These are phyloP conservation scores for Russula lepida DNA, from an alignment of 768 basidiomycete genomes.

Conservation along the genomic window DNA sequence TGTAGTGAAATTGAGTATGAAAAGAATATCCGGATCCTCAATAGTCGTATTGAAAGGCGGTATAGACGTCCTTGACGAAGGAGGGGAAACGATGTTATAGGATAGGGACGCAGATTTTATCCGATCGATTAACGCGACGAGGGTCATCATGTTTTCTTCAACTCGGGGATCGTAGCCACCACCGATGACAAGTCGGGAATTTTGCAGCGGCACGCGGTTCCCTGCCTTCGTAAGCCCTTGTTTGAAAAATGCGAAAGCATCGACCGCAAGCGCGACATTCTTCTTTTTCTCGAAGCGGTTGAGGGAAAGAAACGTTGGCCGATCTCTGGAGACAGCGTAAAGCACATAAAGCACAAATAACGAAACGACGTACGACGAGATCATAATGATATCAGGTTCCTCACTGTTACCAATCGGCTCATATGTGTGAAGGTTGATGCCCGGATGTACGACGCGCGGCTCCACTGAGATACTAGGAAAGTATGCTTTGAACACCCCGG, in stretches of 20 bases:
- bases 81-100: slow-evolving; percentile 48
- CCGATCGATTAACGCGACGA: slow-evolving; percentile 52
- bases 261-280: slow-evolving; percentile 73
- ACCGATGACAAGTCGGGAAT: slow-evolving; percentile 67
- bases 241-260: slow-evolving; percentile 59
- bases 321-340: slow-evolving; percentile 32
- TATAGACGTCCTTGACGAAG: slow-evolving; percentile 29
- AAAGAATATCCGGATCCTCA: slow-evolving; percentile 54
- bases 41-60: slow-evolving; percentile 37
- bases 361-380: slow-evolving; percentile 45
- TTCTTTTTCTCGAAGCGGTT: slow-evolving; percentile 98
- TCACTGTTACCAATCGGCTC: slow-evolving; percentile 33
- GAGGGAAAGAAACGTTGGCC: slow-evolving; percentile 74
- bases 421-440: slow-evolving; percentile 79
- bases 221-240: slow-evolving; percentile 22
- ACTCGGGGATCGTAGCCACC: slow-evolving; percentile 91
- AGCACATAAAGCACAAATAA: neutral
- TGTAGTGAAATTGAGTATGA: slow-evolving; percentile 89
- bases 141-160: slow-evolving; percentile 70
- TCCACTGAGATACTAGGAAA: slow-evolving; percentile 56
- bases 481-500: slow-evolving; percentile 66
- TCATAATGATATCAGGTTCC: slow-evolving; percentile 44
- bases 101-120: slow-evolving; percentile 48
- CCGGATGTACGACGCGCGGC: slow-evolving; percentile 88
- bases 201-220: slow-evolving; percentile 21